Conservation (phyloP, 2,329 filamentous ascomycete species). For the Penicillium sp. region DNA sequence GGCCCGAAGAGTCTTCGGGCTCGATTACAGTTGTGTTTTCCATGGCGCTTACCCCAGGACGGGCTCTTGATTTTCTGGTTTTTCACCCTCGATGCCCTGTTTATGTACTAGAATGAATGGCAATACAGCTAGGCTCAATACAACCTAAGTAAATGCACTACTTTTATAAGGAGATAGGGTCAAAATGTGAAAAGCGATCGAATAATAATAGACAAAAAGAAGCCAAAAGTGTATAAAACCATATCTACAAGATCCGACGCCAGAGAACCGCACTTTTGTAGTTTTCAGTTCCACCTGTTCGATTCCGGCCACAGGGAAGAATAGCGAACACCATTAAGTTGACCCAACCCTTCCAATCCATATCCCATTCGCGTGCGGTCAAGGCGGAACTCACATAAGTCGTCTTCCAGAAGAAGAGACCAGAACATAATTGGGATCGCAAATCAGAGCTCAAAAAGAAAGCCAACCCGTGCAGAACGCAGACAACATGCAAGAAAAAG, state of each 20-base stretch:
- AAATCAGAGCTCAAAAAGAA: conserved; percentile 7
- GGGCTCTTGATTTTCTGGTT: conserved; percentile 10
- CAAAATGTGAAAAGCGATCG: conserved; percentile 2
- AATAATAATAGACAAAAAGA: conserved; percentile 16
- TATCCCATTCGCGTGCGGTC: background rate
- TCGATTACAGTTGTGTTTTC: conserved; percentile 3
- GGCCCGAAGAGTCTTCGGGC: conserved; percentile 5
- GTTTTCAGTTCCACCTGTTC: conserved; percentile 15
- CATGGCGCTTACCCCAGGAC: conserved; percentile 25
- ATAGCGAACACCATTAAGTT: conserved; percentile 9
- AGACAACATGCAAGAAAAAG: conserved; percentile 12
- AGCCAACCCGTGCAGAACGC: conserved; percentile 16
- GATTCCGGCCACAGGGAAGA: conserved; percentile 4
- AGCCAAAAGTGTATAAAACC: conserved; percentile 20
- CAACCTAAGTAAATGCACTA: conserved; percentile 3
- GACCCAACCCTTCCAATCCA: background rate
- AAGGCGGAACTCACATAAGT: conserved; percentile 2
- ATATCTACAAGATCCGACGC: conserved; percentile 27
- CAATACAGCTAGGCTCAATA: conserved; percentile 8
- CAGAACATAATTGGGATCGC: background rate
- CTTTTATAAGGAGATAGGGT: background rate
- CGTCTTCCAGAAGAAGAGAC: conserved; percentile 7
- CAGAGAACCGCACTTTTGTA: conserved; percentile 23
- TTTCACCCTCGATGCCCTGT: conserved; percentile 4
- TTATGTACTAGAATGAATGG: conserved; percentile 26